phyloP scores from a whole-genome alignment of 805 yeast genomes.

The Pichia scutulata region DNA sequence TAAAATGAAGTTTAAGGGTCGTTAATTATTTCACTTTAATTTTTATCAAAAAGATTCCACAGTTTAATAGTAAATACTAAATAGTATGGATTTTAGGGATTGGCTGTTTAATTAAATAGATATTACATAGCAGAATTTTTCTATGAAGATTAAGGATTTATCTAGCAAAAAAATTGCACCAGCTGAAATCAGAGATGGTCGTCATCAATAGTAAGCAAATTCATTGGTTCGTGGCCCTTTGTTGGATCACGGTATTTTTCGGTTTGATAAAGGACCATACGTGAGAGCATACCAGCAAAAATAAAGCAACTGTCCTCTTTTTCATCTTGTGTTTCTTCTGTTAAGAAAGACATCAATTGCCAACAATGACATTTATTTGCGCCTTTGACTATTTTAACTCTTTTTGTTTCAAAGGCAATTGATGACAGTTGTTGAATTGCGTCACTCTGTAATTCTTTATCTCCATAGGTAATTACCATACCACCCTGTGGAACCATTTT shows the following conservation, averaged over 20 bases:
- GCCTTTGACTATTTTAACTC: constrained; percentile 29
- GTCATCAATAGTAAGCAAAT: constrained; percentile 28
- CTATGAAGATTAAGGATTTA: not conserved
- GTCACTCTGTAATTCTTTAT: constrained; percentile 31
- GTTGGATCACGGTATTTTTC: constrained; percentile 21
- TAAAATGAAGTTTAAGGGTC: too few species aligned
- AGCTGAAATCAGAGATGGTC: constrained; percentile 16
- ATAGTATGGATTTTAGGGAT: too few species aligned
- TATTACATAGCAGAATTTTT: not conserved
- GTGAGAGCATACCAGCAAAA: constrained; percentile 33
- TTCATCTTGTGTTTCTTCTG: constrained; percentile 36
- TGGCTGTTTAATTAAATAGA: not conserved
- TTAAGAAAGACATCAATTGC: constrained; percentile 36
- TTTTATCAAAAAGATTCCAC: too few species aligned
- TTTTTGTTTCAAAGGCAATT: constrained; percentile 21
- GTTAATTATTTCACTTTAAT: too few species aligned
- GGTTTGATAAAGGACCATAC: constrained; percentile 38
- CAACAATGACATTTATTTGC: constrained; percentile 37
- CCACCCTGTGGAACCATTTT: constrained; percentile 36
- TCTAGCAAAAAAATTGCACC: not conserved
- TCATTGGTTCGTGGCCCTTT: constrained; percentile 25
- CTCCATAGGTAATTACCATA: constrained; percentile 35
- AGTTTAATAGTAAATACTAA: too few species aligned
- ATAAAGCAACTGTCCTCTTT: constrained; percentile 36
- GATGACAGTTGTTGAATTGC: constrained; percentile 31